Percentiles rank a stretch among this genome's conserved stretches.
Conservation (phyloP, 805 yeast genomes). For the Candida palmyrensis region DNA sequence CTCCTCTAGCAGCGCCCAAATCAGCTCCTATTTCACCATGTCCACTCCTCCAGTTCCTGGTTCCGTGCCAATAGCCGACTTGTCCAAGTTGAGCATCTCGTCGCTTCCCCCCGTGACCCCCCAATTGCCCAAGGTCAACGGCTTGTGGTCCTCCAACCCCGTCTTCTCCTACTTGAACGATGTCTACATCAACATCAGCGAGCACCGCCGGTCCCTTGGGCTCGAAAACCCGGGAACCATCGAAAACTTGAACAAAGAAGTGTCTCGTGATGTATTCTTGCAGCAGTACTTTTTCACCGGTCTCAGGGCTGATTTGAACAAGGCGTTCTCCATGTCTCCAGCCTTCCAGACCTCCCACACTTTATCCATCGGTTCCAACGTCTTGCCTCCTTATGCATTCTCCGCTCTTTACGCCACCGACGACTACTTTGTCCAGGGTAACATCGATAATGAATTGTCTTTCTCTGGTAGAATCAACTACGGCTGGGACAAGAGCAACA, state of each 20-base stretch:
- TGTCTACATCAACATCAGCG: constrained; percentile 63
- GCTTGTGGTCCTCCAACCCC: constrained; percentile 80
- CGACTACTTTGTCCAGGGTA: constrained; percentile 82
- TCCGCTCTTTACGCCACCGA: constrained; percentile 87
- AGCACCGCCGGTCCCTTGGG: constrained; percentile 77
- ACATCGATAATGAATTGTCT: constrained; percentile 79
- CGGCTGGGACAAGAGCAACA: constrained; percentile 77
- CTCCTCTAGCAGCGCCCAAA: too few relatives aligned
- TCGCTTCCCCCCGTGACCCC: constrained; percentile 56
- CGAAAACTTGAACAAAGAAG: constrained; percentile 92
- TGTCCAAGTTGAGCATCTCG: constrained; percentile 51
- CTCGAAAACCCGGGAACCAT: constrained; percentile 91
- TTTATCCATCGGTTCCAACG: constrained; percentile 79
- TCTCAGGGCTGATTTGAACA: constrained; percentile 91
- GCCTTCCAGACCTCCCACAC: constrained; percentile 96
- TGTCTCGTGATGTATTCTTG: constrained; percentile 86
- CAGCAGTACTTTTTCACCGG: constrained; percentile 91
- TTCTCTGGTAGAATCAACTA: constrained; percentile 86
- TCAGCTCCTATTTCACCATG: not conserved
- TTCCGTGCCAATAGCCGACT: constrained; percentile 51
- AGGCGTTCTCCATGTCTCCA: constrained; percentile 86
- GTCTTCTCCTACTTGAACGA: constrained; percentile 74
- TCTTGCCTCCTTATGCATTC: constrained; percentile 86
- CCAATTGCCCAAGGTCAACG: constrained; percentile 46
- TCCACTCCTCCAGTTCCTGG: constrained; percentile 2